Conservation (phyloP, 495 filamentous ascomycete genomes). For the Penicillium taxi region DNA sequence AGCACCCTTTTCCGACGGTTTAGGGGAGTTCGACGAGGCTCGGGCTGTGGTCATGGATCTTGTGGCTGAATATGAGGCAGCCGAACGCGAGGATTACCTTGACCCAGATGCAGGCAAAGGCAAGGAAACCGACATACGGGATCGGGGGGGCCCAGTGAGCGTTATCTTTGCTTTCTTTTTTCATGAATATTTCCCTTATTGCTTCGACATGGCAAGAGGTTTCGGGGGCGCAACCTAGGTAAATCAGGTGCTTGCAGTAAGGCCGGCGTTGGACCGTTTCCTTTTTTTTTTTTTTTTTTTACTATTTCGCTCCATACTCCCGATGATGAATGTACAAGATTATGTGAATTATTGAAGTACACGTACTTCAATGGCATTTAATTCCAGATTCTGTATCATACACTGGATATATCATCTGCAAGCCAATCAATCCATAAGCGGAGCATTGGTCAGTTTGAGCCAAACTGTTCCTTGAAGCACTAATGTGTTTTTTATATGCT, state of each 20-base stretch:
- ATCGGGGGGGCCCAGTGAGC: constrained; percentile 9
- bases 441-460: no score
- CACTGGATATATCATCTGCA: constrained; percentile 8
- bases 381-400: constrained; percentile 8
- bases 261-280: constrained; percentile 9
- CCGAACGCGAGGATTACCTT: constrained; percentile 81
- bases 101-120: constrained; percentile 55
- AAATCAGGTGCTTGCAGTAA: constrained; percentile 11
- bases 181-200: constrained; percentile 6
- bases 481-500: no score
- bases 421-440: constrained; percentile 5
- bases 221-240: constrained; percentile 15
- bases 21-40: constrained; percentile 95
- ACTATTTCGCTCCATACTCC: background rate
- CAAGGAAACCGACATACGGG: constrained; percentile 29
- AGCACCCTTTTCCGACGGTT: constrained; percentile 76
- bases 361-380: no score
- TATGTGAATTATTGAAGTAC: background rate
- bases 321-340: background rate
- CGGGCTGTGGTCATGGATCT: constrained; percentile 79
- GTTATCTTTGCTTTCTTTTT: constrained; percentile 4
- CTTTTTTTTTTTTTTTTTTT: constrained; percentile 2
- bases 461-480: no score
- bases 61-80: constrained; percentile 91
- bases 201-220: constrained; percentile 16